Percentiles rank a stretch among this genome's conserved stretches.
Evolutionary conservation across 257 asterid species (phyloP).

Genomic region (Nicotiana noctiflora): DNA sequence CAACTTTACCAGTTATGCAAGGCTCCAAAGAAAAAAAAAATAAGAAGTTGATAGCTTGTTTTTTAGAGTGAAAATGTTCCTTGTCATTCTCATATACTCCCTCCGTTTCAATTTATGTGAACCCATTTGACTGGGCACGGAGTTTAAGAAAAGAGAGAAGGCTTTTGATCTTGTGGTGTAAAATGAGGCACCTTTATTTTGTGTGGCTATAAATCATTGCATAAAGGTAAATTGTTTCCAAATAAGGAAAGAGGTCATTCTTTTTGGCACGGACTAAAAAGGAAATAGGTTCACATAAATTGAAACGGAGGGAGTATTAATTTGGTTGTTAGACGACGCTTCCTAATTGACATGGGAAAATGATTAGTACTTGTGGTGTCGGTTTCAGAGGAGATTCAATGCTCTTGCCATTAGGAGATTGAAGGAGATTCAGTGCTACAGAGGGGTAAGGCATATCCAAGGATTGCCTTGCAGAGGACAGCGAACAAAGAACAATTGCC

Average conservation of each 20-base stretch:
- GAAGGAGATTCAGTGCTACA: conserved; percentile 92
- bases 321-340: not conserved
- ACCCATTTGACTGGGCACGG: too few relatives aligned
- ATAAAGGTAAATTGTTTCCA: too few relatives aligned
- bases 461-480: conserved; percentile 98
- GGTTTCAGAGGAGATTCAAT: conserved; percentile 71
- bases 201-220: too few relatives aligned
- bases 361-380: not conserved
- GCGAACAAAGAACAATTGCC: conserved; percentile 86
- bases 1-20: too few relatives aligned
- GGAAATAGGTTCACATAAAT: too few relatives aligned
- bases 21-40: not conserved
- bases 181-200: too few relatives aligned
- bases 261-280: too few relatives aligned
- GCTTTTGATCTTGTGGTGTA: too few relatives aligned
- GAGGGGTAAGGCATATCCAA: conserved; percentile 83
- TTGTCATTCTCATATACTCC: not conserved
- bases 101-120: too few relatives aligned
- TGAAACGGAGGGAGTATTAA: too few relatives aligned
- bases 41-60: not conserved
- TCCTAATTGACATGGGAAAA: not conserved
- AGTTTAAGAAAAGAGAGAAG: too few relatives aligned
- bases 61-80: not conserved
- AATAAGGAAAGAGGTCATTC: too few relatives aligned
- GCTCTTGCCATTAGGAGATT: conserved; percentile 80